A percentile compares a stretch with the other conserved stretches of the same genome.
These are phyloP conservation scores for Linnemannia elongata DNA, from an alignment of 192 early-diverging fungal genomes.

Conservation along the genomic window DNA sequence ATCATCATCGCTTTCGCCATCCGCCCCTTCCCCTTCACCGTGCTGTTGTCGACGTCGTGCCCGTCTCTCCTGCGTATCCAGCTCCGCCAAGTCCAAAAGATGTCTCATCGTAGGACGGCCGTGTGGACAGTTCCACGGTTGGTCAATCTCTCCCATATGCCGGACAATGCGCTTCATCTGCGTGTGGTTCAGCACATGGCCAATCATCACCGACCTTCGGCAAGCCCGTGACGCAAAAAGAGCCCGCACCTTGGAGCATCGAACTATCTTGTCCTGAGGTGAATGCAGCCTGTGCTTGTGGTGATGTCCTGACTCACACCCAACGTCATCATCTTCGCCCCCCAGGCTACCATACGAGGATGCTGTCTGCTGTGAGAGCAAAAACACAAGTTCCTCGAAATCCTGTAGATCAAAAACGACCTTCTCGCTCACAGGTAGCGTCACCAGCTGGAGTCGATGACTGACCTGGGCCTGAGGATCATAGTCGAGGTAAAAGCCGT, in stretches of 20 bases:
- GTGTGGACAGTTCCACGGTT: conserved; percentile 99
- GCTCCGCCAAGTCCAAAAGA: conserved; percentile 66
- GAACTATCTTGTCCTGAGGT: conserved; percentile 65
- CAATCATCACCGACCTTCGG: conserved; percentile 93
- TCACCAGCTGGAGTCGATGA: conserved; percentile 72
- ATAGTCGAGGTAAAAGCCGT: conserved; percentile 85
- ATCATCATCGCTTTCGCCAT: background rate
- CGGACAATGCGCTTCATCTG: conserved; percentile 87
- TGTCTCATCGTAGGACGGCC: conserved; percentile 96
- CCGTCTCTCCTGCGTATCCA: conserved; percentile 35
- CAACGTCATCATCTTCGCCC: conserved; percentile 47
- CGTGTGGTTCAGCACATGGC: conserved; percentile 74
- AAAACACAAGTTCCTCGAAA: conserved; percentile 79
- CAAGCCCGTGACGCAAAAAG: conserved; percentile 95
- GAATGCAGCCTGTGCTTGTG: conserved; percentile 13
- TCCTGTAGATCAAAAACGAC: conserved; percentile 82
- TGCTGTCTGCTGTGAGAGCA: conserved; percentile 54
- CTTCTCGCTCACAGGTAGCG: conserved; percentile 82
- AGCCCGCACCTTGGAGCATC: conserved; percentile 75
- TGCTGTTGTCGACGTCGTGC: background rate
- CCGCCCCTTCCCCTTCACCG: background rate
- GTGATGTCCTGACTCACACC: conserved; percentile 37
- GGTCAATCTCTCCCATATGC: conserved; percentile 88
- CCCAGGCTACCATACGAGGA: conserved; percentile 13
- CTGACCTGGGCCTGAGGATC: conserved; percentile 72